phyloP scores from a whole-genome alignment of 345 rosid genomes.

The Populus nigra region DNA sequence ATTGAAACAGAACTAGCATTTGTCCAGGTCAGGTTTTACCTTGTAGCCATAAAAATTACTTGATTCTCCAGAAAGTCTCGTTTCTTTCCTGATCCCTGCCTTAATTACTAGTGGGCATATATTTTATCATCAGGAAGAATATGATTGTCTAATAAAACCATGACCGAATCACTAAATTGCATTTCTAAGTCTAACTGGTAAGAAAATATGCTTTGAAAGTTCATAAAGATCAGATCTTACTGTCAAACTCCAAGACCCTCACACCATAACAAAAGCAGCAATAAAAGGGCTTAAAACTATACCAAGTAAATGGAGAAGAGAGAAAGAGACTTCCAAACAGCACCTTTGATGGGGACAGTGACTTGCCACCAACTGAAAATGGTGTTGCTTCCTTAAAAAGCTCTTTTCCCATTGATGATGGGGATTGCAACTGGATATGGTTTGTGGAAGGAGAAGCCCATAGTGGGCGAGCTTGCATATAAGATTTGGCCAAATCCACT shows the following conservation, averaged over 20 bases:
- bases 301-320: slow-evolving; percentile 1
- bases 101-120: background rate
- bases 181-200: background rate
- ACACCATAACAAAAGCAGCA: background rate
- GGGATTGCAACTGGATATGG: slow-evolving; percentile 36
- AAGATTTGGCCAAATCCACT: slow-evolving; percentile 74
- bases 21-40: background rate
- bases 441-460: slow-evolving; percentile 64
- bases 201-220: background rate
- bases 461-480: slow-evolving; percentile 66
- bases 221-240: background rate
- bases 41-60: background rate
- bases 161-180: background rate
- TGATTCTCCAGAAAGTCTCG: background rate
- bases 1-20: background rate
- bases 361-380: slow-evolving; percentile 38
- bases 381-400: slow-evolving; percentile 54
- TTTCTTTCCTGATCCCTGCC: background rate
- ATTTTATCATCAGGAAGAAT: background rate
- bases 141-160: background rate
- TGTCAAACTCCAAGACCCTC: background rate
- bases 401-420: slow-evolving; percentile 43
- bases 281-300: background rate
- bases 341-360: slow-evolving; percentile 57
- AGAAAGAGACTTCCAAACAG: slow-evolving; percentile 4